phyloP scores from a whole-genome alignment of 257 asterid species.

The Leptodermis oblonga region DNA sequence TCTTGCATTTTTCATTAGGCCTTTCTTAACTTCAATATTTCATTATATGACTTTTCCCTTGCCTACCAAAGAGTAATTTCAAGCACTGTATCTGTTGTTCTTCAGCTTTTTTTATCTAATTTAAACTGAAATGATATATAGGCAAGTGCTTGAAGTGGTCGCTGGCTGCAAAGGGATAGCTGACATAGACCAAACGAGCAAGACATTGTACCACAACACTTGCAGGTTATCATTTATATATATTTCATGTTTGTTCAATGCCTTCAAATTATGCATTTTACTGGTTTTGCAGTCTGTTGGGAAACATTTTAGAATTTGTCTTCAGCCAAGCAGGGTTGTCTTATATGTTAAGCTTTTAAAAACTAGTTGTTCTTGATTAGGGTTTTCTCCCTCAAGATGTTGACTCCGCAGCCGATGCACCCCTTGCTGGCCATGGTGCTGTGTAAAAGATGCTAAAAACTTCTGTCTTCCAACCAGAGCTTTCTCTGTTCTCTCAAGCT shows the following conservation, averaged over 20 bases:
- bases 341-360: conserved; percentile 3
- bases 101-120: neutral
- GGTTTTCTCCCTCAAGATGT: conserved; percentile 84
- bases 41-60: neutral
- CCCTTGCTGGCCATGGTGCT: conserved; percentile 42
- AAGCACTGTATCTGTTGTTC: neutral
- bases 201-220: conserved; percentile 75
- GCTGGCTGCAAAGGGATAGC: conserved; percentile 81
- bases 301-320: no score
- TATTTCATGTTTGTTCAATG: conserved; percentile 3
- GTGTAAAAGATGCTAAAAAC: conserved; percentile 14
- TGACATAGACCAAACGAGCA: conserved; percentile 67
- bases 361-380: conserved; percentile 29
- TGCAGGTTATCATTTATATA: conserved; percentile 51
- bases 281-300: neutral
- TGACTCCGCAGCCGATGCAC: conserved; percentile 80
- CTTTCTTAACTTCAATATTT: neutral
- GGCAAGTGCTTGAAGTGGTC: conserved; percentile 96
- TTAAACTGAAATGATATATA: conserved; percentile 22
- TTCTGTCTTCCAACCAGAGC: neutral
- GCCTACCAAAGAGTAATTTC: neutral
- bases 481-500: neutral
- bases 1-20: neutral
- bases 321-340: no score
- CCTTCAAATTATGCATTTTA: neutral